phyloP scores from a whole-genome alignment of 2,329 filamentous ascomycete genomes.

The Endocalyx cinctus region DNA sequence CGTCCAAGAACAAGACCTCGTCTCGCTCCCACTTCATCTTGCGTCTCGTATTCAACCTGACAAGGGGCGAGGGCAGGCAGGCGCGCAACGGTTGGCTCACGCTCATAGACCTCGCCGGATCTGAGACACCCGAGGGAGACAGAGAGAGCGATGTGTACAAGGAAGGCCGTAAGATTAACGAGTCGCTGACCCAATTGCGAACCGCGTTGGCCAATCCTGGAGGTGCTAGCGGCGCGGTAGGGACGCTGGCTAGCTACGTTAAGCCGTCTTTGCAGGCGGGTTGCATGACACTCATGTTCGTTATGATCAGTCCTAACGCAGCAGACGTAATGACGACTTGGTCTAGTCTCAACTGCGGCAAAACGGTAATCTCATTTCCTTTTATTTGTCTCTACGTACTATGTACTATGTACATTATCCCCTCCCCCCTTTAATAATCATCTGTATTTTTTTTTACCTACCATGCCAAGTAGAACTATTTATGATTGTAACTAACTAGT shows the following conservation, averaged over 20 bases:
- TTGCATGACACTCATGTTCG: slow-evolving; percentile 24
- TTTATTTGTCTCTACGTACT: background rate
- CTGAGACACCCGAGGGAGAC: slow-evolving; percentile 46
- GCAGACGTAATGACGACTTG: slow-evolving; percentile 11
- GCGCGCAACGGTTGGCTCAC: slow-evolving; percentile 86
- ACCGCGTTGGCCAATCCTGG: too few species aligned
- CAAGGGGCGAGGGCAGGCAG: slow-evolving; percentile 63
- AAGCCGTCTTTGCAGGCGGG: slow-evolving; percentile 16
- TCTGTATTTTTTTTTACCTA: too few species aligned
- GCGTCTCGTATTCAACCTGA: slow-evolving; percentile 75
- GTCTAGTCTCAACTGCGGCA: slow-evolving; percentile 10
- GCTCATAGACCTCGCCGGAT: slow-evolving; percentile 89
- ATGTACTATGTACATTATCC: too few species aligned
- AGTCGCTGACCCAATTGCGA: too few species aligned
- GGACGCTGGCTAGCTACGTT: slow-evolving; percentile 17
- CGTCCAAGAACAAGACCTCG: slow-evolving; percentile 87
- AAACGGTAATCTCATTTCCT: slow-evolving; percentile 10
- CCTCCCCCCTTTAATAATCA: too few species aligned
- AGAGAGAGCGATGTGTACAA: slow-evolving; percentile 9
- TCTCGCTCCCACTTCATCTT: slow-evolving; percentile 93
- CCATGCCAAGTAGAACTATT: too few species aligned
- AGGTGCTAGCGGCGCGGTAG: slow-evolving; percentile 9
- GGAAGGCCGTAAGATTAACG: slow-evolving; percentile 20
- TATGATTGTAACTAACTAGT: too few species aligned
- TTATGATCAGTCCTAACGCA: slow-evolving; percentile 22